phyloP scores from a whole-genome alignment of 2,329 filamentous ascomycete genomes.

The Diplodia mutila region DNA sequence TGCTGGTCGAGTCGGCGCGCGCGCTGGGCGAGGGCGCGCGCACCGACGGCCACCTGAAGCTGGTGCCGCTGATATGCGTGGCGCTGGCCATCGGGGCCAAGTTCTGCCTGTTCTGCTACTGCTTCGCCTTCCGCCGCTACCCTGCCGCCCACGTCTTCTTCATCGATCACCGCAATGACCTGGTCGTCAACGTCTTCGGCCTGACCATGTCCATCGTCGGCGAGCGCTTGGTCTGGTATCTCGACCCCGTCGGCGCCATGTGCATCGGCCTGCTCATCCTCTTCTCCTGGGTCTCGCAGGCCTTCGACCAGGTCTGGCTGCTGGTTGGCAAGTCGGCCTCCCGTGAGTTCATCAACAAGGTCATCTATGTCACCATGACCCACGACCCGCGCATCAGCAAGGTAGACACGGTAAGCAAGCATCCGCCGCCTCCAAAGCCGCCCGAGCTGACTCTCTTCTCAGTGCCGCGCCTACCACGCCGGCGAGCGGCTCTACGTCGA shows the following conservation, averaged over 20 bases:
- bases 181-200: constrained; percentile 60
- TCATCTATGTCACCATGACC: constrained; percentile 60
- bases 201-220: constrained; percentile 61
- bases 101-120: constrained; percentile 58
- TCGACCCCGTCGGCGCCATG: constrained; percentile 65
- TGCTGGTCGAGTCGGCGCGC: constrained; percentile 64
- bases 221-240: constrained; percentile 59
- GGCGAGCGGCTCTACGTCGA: constrained; percentile 66
- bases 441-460: constrained; percentile 27
- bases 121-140: constrained; percentile 57
- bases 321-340: constrained; percentile 66
- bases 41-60: constrained; percentile 52
- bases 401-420: constrained; percentile 55
- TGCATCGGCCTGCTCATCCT: constrained; percentile 64
- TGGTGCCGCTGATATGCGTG: constrained; percentile 61
- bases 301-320: constrained; percentile 65
- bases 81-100: constrained; percentile 60
- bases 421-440: neutral
- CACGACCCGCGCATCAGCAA: constrained; percentile 60
- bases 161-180: constrained; percentile 62
- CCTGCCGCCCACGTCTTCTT: constrained; percentile 62
- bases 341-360: constrained; percentile 59
- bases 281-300: constrained; percentile 64
- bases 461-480: constrained; percentile 63
- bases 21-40: constrained; percentile 51